Evolutionary conservation across 2,329 filamentous ascomycete species (phyloP), one percentile per base, ranked within the genome.

Genomic region (Penicillium olsonii): DNA sequence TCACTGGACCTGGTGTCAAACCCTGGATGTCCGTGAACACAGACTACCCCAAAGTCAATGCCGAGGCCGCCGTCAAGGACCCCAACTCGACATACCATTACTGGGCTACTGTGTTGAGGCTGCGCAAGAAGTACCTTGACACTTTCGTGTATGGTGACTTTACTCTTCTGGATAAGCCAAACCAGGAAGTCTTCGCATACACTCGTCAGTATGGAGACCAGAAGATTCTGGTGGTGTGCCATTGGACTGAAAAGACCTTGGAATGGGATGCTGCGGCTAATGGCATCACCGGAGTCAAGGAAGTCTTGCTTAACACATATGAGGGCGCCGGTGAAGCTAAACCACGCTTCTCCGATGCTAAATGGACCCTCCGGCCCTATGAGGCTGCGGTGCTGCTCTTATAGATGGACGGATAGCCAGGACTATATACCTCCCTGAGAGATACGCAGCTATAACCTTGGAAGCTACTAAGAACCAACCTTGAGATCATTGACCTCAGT

Each of bases 11-110:
- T 1, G 70, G 69, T 8, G 66, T 64, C 4, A 76, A 75, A 45
- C 84, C 87, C 2, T 91, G 87, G 87, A 90, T 90, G 81, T 78
- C 80, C 12, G 79, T 84, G 33, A 84, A 88, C 63, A 80, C 85
- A 48, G 79, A 84, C 62, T 85, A 84, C 64, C 64, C 64, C 2
- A 66, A 73, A n/a, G 74, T 86, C 69, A 91, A 91, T 61, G 85
- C 83, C 22, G 78, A 76, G 2, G 62, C 73, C 0, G 64, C 73
- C 45, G 57, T 71, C 33, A 55, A 62, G 17, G 67, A 75, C 41
- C 65, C 67, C 1, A 56, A 64, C 14, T 84, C 80, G 7, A 77
- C 84, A 17, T 81, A 85, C 62, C 70, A 75, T 50, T 87, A 83
- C 66, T 91, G 85, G 78, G 77, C 79, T 35, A 68, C 68, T 0